Base-by-base conservation (phyloP, 148 eudicot genomes). In the Nepenthes mirabilis region DNA sequence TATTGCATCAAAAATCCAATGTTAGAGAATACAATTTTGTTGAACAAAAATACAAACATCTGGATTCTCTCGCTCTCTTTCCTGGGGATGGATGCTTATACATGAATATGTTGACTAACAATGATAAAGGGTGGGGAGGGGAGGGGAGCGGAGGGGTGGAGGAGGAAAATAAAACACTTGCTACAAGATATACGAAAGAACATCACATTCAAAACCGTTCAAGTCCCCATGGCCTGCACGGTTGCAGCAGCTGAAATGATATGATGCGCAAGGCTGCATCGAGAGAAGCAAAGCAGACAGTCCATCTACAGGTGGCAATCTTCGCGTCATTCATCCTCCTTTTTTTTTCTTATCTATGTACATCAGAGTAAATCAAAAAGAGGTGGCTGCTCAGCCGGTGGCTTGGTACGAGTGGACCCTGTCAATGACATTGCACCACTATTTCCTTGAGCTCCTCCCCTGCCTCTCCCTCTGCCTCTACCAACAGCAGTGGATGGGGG, bases 401-500 rank as follows among this genome's bases (percentile, higher is more conserved):
- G 37, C 70, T 71, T 82, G 55, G 33, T 61, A 13, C 36, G 36
- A 43, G 48, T 59, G 34, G 78, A 37, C 32, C 74, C 78, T 58
- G 74, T 47, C 54, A 40, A 34, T 58, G 72, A 50, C 54, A 47
- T 32, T 14, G 63, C 35, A 45, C 84, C 75, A 47, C 52, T 57
- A 37, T 75, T 82, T 45, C 86, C 89, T 67, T 74, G 83, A 67
- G 61, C 82, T 62, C 91, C 94, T 62, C 91, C 94, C 69, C 88
- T 74, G 34, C 90, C 90, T 62, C 90, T 79, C 53, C 88, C 97
- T 60, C 97, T 77, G 33, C 81, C 93, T 79, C 88, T 78, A 14
- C 96, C 96, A 36, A 88, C 82, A 68, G 89, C 77, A 57, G 83
- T 88, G 36, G 80, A 40, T 2, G 98, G 98, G 14, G 98, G 98